phyloP scores from a whole-genome alignment of 805 yeast genomes.

The Yarrowia sp. region DNA sequence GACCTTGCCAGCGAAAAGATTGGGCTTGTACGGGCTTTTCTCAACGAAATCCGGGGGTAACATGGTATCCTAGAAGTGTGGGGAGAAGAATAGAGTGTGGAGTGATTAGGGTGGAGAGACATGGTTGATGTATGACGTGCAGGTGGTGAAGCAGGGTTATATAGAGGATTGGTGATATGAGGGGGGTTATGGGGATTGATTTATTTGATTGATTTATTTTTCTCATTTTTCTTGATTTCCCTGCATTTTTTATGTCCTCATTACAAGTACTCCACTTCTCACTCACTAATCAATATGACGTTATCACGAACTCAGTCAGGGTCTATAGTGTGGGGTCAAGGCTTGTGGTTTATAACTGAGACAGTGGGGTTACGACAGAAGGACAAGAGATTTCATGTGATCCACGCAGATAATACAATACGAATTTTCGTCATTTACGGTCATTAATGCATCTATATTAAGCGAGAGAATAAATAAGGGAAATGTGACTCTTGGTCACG shows the following conservation, averaged over 20 bases:
- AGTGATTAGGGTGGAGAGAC: not conserved
- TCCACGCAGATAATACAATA: not conserved
- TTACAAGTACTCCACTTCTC: too few relatives aligned
- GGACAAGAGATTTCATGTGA: too few relatives aligned
- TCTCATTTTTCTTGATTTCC: too few relatives aligned
- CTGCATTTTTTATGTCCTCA: too few relatives aligned
- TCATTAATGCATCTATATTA: not conserved
- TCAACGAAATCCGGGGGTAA: constrained; percentile 26
- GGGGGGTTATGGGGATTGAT: too few relatives aligned
- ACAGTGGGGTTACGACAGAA: not conserved
- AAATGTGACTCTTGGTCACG: not conserved
- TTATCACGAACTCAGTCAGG: not conserved
- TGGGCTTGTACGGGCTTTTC: constrained; percentile 56
- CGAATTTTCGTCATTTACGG: not conserved
- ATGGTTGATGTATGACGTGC: too few relatives aligned
- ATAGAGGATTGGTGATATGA: too few relatives aligned
- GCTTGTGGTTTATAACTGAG: too few relatives aligned
- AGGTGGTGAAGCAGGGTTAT: too few relatives aligned
- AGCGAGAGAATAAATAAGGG: constrained; percentile 20
- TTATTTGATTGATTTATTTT: too few relatives aligned
- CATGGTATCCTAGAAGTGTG: not conserved
- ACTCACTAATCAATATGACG: not conserved
- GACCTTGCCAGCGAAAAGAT: constrained; percentile 79
- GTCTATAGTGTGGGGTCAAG: not conserved
- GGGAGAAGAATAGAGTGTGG: not conserved